phyloP scores from a whole-genome alignment of 495 filamentous ascomycete genomes.

The Talaromyces adpressus region DNA sequence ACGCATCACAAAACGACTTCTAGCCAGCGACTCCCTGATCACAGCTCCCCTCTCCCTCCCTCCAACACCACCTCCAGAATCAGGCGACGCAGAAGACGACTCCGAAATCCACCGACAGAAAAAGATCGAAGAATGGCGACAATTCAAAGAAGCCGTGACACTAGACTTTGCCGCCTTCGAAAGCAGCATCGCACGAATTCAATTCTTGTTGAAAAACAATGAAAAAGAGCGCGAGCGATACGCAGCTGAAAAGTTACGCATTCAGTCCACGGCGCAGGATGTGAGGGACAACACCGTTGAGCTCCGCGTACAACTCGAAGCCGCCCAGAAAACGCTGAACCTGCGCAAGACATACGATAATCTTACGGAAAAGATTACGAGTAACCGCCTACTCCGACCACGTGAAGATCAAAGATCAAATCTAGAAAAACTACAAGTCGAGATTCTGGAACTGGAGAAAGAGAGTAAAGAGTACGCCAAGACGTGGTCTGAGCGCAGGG shows the following conservation, averaged over 20 bases:
- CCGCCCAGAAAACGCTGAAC: slow-evolving; percentile 67
- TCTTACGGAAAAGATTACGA: slow-evolving; percentile 77
- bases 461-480: slow-evolving; percentile 75
- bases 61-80: slow-evolving; percentile 66
- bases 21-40: slow-evolving; percentile 55
- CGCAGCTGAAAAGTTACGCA: slow-evolving; percentile 68
- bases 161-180: slow-evolving; percentile 91
- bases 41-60: slow-evolving; percentile 47
- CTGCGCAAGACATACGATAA: slow-evolving; percentile 83
- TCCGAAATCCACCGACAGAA: slow-evolving; percentile 35
- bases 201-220: slow-evolving; percentile 80
- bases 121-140: slow-evolving; percentile 46
- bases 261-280: slow-evolving; percentile 62
- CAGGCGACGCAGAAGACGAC: slow-evolving; percentile 36
- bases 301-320: slow-evolving; percentile 63
- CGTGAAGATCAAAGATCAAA: slow-evolving; percentile 76
- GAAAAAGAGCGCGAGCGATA: slow-evolving; percentile 80
- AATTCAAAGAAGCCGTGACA: slow-evolving; percentile 71
- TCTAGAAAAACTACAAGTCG: slow-evolving; percentile 71
- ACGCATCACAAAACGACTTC: slow-evolving; percentile 74
- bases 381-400: slow-evolving; percentile 67
- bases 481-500: slow-evolving; percentile 79
- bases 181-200: slow-evolving; percentile 77
- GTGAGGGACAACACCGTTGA: slow-evolving; percentile 70
- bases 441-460: slow-evolving; percentile 79